Evolutionary conservation across 208 protist genomes (phyloP).

Genomic region (Acanthamoeba castellanii): DNA sequence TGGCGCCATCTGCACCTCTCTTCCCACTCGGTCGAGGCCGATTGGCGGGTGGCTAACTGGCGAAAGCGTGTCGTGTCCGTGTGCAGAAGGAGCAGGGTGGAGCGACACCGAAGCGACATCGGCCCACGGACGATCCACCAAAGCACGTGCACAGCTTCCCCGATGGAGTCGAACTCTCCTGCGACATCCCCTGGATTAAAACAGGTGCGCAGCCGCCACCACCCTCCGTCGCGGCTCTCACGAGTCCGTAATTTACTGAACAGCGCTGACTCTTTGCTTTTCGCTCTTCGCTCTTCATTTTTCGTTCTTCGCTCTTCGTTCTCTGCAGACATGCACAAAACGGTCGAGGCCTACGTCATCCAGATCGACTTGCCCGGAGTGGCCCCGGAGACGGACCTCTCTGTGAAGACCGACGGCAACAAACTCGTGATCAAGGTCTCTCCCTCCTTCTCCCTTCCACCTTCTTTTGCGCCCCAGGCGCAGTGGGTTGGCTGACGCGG

Average conservation of each 20-base stretch:
- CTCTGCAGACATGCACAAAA: background rate
- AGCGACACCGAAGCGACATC: background rate
- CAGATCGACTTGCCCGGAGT: constrained; percentile 64
- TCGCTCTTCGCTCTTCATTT: background rate
- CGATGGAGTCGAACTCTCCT: background rate
- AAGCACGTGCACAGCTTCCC: background rate
- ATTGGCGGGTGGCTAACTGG: background rate
- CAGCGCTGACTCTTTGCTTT: background rate
- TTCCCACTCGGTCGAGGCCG: background rate
- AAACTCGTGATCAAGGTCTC: constrained; percentile 63
- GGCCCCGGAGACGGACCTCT: constrained; percentile 9
- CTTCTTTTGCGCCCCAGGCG: background rate
- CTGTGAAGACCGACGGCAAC: constrained; percentile 65
- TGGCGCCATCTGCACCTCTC: too few species aligned
- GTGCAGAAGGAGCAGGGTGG: background rate
- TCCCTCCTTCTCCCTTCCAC: background rate
- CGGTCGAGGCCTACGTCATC: constrained; percentile 23
- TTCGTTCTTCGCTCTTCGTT: background rate
- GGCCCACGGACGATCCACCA: background rate
- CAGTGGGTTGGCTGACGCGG: background rate
- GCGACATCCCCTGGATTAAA: constrained; percentile 41
- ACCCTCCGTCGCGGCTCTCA: too few species aligned
- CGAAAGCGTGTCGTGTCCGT: background rate
- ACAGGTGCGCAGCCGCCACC: background rate
- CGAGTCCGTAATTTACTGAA: background rate